These are phyloP conservation scores for Beauveria sp. DNA, from an alignment of 2,329 filamentous ascomycete genomes.

Conservation along the genomic window DNA sequence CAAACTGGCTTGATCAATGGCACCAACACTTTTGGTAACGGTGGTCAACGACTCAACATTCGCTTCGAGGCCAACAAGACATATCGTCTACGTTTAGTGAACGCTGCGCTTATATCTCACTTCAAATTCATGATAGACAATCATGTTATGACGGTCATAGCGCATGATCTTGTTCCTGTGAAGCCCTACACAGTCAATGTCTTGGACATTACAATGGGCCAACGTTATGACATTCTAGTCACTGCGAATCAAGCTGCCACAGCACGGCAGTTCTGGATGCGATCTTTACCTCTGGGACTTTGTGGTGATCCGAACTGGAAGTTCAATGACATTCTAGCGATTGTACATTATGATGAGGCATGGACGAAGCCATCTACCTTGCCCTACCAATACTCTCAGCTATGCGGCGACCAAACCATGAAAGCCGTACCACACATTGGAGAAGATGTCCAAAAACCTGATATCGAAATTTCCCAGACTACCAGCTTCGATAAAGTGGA, in stretches of 20 bases:
- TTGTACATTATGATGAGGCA: neutral
- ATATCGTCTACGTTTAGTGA: constrained; percentile 42
- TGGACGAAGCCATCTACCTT: neutral
- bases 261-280: neutral
- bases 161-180: constrained; percentile 47
- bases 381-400: neutral
- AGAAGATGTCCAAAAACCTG: neutral
- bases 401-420: neutral
- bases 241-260: neutral
- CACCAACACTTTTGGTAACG: neutral
- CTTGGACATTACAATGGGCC: constrained; percentile 19
- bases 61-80: constrained; percentile 33
- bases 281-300: neutral
- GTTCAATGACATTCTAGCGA: neutral
- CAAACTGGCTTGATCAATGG: neutral
- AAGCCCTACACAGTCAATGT: constrained; percentile 28
- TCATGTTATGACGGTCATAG: constrained; percentile 50
- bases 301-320: neutral
- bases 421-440: neutral
- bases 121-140: constrained; percentile 47
- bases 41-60: constrained; percentile 28
- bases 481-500: neutral
- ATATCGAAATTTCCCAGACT: neutral
- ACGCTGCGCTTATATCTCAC: constrained; percentile 35
- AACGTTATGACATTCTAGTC: neutral